A percentile compares a stretch with the other conserved stretches of the same genome.
Conservation (phyloP, 495 filamentous ascomycete species). For the Copromyces sp. region DNA sequence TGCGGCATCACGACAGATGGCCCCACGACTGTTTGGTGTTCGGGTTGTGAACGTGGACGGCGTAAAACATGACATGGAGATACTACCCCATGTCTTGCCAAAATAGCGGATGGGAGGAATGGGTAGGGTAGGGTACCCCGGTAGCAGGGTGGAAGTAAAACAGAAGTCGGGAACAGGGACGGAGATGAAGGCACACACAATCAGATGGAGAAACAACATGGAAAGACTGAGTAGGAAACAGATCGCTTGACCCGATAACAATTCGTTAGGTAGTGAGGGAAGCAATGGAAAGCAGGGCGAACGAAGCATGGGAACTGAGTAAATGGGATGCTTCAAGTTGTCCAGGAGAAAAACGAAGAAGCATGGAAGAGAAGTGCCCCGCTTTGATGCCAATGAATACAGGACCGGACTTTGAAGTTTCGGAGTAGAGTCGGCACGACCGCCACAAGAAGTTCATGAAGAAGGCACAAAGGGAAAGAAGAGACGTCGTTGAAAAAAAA, state of each 20-base stretch:
- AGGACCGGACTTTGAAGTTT: neutral
- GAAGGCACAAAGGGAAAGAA: neutral
- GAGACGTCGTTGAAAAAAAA: neutral
- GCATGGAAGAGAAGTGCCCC: neutral
- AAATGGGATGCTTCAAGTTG: neutral
- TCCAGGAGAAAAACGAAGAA: neutral
- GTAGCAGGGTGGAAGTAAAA: neutral
- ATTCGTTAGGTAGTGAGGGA: neutral
- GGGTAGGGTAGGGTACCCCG: neutral
- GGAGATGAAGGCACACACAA: too few relatives aligned
- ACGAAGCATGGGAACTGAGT: neutral
- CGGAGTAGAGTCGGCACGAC: neutral
- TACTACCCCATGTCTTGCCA: neutral
- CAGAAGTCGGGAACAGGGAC: too few relatives aligned
- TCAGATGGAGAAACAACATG: too few relatives aligned
- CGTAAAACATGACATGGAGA: neutral
- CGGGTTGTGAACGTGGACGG: neutral
- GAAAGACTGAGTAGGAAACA: neutral
- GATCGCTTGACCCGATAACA: neutral
- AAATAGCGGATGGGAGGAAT: neutral
- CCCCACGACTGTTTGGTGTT: neutral
- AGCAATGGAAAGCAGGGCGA: neutral
- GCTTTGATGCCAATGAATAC: neutral
- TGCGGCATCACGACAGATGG: neutral
- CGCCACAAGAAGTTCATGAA: neutral